A percentile compares a stretch with the other conserved stretches of the same genome.
Conservation (phyloP, 768 basidiomycete species). For the Phylloporus sp. region DNA sequence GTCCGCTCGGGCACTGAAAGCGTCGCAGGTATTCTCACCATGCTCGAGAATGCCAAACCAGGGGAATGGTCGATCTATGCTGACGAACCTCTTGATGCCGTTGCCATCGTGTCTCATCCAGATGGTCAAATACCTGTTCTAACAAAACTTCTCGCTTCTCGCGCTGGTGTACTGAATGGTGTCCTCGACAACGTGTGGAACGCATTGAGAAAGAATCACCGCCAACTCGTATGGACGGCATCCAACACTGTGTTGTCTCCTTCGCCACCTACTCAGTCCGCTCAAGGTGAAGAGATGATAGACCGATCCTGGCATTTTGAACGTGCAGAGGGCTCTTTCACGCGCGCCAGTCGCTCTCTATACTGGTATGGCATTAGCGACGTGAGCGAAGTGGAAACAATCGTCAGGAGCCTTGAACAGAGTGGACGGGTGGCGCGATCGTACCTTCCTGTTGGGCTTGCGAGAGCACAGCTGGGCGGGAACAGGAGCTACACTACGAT, state of each 20-base stretch:
- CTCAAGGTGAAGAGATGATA: conserved; percentile 68
- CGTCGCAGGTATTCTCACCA: conserved; percentile 74
- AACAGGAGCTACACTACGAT: conserved; percentile 19
- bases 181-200: conserved; percentile 97
- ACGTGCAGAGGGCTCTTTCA: conserved; percentile 96
- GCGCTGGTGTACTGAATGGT: conserved; percentile 86
- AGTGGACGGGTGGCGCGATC: conserved; percentile 83
- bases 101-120: conserved; percentile 93
- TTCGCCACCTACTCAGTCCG: conserved; percentile 1
- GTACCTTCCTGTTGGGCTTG: conserved; percentile 61
- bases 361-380: conserved; percentile 98
- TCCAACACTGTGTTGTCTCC: conserved; percentile 52
- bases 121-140: conserved; percentile 85
- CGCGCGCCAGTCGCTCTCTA: conserved; percentile 85
- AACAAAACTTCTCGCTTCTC: conserved; percentile 87
- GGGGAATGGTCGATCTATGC: conserved; percentile 93
- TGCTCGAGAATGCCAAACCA: conserved; percentile 61
- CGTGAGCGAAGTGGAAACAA: conserved; percentile 84
- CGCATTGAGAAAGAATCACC: conserved; percentile 93
- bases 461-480: conserved; percentile 18
- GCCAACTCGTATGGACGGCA: conserved; percentile 95
- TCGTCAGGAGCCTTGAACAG: conserved; percentile 69
- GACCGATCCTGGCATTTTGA: conserved; percentile 99
- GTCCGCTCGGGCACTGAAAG: conserved; percentile 78
- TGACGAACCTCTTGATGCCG: conserved; percentile 95